Base-by-base conservation (phyloP, 352 stramenopile genomes). In the Globisporangium uncinulatum region DNA sequence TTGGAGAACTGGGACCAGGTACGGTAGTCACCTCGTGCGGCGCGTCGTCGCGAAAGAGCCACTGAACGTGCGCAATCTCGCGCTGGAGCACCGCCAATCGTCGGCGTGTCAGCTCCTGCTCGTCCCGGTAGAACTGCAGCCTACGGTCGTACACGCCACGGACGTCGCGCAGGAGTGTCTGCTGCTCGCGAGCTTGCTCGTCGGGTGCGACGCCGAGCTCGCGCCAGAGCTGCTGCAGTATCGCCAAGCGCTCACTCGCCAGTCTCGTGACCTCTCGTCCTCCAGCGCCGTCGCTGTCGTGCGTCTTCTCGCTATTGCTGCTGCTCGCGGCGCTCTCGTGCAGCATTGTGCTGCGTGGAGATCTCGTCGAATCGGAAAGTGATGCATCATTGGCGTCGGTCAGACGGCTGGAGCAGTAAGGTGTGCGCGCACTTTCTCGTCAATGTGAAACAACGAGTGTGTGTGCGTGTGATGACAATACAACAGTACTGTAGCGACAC, bases 21-120 rank as follows among this genome's bases (percentile, higher is more conserved):
- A 29, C 24, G 24, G 24, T 29, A 29, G 24, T 8, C 45, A 61
- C 21, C 42, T 59, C 53, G 7, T 72, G 53, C 21, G 70, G 66
- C 34, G 70, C 57, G 31, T 65, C 62, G 32, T 71, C 63, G 6
- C 69, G 62, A n/a, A 79, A 65, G 32, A 74, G 56, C 51, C 51
- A 54, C 17, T 63, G 71, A 36, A 76, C 55, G 17, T 34, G 56
- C n/a, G 74, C 60, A n/a, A 83, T 61, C 20, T 79, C 69, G 3
- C 24, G 60, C 54, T 77, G 60, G 48, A 79, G 51, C 17, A 64
- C 59, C 1, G 29, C 37, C 41, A 59, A 57, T 59, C 56, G 53
- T 67, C 56, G 67, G 55, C 19, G 65, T 42, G 15, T 78, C 48
- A 21, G 21, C 56, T 41, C 62, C 54, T 19, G 65, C 36, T 57